phyloP scores from a whole-genome alignment of 371 early-diverging fungal species.

The Dichotomocladium elegans region DNA sequence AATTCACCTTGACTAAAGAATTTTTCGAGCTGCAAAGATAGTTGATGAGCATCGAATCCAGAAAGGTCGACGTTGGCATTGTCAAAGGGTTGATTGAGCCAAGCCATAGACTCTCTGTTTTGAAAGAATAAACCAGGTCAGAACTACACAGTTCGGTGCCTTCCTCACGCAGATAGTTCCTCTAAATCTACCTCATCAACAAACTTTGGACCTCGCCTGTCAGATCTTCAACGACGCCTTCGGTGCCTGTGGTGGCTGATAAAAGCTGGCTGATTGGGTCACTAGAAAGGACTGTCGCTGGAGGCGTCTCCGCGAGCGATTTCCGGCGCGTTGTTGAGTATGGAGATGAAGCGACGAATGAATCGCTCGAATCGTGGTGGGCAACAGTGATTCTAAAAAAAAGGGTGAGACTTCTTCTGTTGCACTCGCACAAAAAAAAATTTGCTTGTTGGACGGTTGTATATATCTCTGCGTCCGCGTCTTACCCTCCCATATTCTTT shows the following conservation, averaged over 20 bases:
- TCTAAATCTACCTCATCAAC: constrained; percentile 30
- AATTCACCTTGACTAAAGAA: constrained; percentile 35
- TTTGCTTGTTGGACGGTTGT: background rate
- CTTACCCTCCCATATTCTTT: constrained; percentile 16
- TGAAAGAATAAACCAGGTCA: too few relatives aligned
- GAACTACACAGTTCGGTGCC: background rate
- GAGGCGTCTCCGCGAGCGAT: constrained; percentile 5
- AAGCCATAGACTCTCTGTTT: constrained; percentile 10
- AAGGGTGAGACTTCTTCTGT: background rate
- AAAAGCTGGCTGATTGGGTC: constrained; percentile 28
- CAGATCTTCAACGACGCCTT: constrained; percentile 32
- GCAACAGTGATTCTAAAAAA: constrained; percentile 12
- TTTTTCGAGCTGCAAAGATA: constrained; percentile 30
- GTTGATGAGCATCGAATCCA: constrained; percentile 28
- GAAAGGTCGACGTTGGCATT: constrained; percentile 27
- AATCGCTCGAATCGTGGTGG: constrained; percentile 11
- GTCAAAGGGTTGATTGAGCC: constrained; percentile 34
- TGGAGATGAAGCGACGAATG: background rate
- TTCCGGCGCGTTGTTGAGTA: constrained; percentile 10
- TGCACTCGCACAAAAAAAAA: background rate
- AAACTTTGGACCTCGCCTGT: constrained; percentile 42
- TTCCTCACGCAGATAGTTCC: background rate
- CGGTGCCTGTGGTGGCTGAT: constrained; percentile 6
- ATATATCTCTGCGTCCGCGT: too few relatives aligned
- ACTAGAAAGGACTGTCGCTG: constrained; percentile 16